phyloP scores from a whole-genome alignment of 805 yeast genomes.

The Wickerhamomyces strasburgensis region DNA sequence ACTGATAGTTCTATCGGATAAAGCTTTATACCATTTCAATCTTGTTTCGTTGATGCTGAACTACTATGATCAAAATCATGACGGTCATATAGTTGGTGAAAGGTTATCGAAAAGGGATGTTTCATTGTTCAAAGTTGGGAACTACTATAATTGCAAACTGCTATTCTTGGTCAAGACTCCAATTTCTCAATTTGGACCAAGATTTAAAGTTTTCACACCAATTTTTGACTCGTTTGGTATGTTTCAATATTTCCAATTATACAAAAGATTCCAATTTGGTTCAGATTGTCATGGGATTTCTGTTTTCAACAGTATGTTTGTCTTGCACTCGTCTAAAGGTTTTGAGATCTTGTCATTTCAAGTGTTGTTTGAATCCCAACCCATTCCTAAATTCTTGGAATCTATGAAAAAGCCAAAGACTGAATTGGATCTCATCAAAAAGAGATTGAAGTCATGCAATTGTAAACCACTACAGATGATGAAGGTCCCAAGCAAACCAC shows the following conservation, averaged over 20 bases:
- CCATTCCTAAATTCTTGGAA: conserved; percentile 46
- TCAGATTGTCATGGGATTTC: conserved; percentile 58
- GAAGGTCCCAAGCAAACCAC: conserved; percentile 47
- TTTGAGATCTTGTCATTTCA: conserved; percentile 61
- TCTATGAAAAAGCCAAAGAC: conserved; percentile 23
- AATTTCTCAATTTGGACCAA: conserved; percentile 35
- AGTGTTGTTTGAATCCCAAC: conserved; percentile 46
- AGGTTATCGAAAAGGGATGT: conserved; percentile 49
- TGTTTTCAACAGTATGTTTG: conserved; percentile 59
- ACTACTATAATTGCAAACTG: conserved; percentile 57
- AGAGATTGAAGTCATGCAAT: conserved; percentile 32
- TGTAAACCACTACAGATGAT: conserved; percentile 58
- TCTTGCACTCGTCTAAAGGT: conserved; percentile 63
- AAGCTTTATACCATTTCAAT: conserved; percentile 54
- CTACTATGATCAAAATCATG: conserved; percentile 39
- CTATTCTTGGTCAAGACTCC: conserved; percentile 50
- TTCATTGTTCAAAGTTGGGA: conserved; percentile 62
- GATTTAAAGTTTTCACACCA: conserved; percentile 55
- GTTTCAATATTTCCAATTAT: conserved; percentile 38
- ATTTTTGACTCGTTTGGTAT: conserved; percentile 46
- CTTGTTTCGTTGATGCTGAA: conserved; percentile 59
- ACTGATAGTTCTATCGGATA: conserved; percentile 54
- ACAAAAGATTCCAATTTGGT: conserved; percentile 44
- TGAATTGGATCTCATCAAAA: conserved; percentile 35
- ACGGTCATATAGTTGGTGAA: conserved; percentile 39